Evolutionary conservation across 2,329 filamentous ascomycete genomes (phyloP).

Genomic region (Trichoderma endophyticum): DNA sequence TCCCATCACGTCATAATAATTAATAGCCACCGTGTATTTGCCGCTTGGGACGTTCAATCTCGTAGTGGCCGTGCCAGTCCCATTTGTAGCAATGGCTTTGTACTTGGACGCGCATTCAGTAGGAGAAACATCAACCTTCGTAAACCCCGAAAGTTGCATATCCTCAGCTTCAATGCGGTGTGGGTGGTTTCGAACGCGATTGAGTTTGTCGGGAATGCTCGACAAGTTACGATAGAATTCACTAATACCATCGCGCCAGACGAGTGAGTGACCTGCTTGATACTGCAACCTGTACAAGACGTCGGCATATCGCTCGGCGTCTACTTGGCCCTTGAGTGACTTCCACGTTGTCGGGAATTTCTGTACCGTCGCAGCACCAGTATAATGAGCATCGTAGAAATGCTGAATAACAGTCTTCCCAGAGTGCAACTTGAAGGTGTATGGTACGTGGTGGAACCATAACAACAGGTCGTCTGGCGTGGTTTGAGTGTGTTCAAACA

Average conservation of each 20-base stretch:
- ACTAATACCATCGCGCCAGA: conserved; percentile 67
- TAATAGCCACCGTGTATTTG: conserved; percentile 61
- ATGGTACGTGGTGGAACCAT: conserved; percentile 73
- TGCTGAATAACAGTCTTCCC: conserved; percentile 67
- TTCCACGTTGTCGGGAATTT: conserved; percentile 55
- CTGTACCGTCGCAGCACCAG: conserved; percentile 58
- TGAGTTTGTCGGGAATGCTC: conserved; percentile 53
- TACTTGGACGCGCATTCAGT: conserved; percentile 58
- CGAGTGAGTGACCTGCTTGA: conserved; percentile 66
- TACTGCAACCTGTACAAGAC: conserved; percentile 58
- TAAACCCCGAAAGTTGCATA: conserved; percentile 61
- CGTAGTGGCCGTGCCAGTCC: conserved; percentile 5
- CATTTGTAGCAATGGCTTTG: conserved; percentile 52
- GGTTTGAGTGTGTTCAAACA: conserved; percentile 58
- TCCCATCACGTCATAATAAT: conserved; percentile 62
- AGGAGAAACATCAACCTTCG: conserved; percentile 50
- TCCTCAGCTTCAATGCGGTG: conserved; percentile 67
- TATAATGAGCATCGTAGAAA: conserved; percentile 62
- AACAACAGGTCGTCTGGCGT: conserved; percentile 66
- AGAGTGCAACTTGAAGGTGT: conserved; percentile 58
- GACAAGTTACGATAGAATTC: conserved; percentile 62
- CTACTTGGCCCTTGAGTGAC: conserved; percentile 53
- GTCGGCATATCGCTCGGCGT: conserved; percentile 57
- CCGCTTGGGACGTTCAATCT: conserved; percentile 38
- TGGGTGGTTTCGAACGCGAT: conserved; percentile 58